Evolutionary conservation across 2,329 filamentous ascomycete genomes (phyloP).

Genomic region (Penicillium sp.): DNA sequence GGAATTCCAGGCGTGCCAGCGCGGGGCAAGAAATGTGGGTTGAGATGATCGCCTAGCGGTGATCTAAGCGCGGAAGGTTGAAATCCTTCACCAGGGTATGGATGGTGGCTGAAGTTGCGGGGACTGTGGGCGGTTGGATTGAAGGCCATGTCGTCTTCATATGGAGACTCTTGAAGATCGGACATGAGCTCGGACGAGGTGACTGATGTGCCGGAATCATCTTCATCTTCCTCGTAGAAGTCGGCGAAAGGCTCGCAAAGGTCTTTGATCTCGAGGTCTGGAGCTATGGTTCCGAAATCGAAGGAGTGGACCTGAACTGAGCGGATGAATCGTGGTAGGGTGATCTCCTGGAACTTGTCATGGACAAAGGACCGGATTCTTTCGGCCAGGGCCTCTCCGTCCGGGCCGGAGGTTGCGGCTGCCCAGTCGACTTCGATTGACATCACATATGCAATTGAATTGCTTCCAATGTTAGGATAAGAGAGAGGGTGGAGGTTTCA

Average conservation of each 20-base stretch:
- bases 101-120: conserved; percentile 25
- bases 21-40: conserved; percentile 45
- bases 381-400: conserved; percentile 81
- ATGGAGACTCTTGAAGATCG: conserved; percentile 29
- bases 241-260: conserved; percentile 94
- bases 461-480: conserved; percentile 1
- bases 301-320: conserved; percentile 94
- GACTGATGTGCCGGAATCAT: conserved; percentile 49
- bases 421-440: conserved; percentile 98
- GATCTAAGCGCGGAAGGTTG: conserved; percentile 38
- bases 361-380: conserved; percentile 91
- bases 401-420: conserved; percentile 82
- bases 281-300: conserved; percentile 81
- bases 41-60: conserved; percentile 41
- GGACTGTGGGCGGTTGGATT: conserved; percentile 24
- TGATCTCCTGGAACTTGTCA: conserved; percentile 89
- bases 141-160: conserved; percentile 32
- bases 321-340: conserved; percentile 92
- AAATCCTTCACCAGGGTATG: conserved; percentile 31
- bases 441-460: conserved; percentile 59
- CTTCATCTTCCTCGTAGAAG: conserved; percentile 81
- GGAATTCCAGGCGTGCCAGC: conserved; percentile 50
- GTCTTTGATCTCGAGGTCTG: conserved; percentile 89
- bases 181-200: conserved; percentile 35
- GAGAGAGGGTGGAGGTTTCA: conserved; percentile 5